Percentiles rank a stretch among this genome's conserved stretches.
phyloP scores from a whole-genome alignment of 2,329 filamentous ascomycete species.

The Trichophyton rubrum region DNA sequence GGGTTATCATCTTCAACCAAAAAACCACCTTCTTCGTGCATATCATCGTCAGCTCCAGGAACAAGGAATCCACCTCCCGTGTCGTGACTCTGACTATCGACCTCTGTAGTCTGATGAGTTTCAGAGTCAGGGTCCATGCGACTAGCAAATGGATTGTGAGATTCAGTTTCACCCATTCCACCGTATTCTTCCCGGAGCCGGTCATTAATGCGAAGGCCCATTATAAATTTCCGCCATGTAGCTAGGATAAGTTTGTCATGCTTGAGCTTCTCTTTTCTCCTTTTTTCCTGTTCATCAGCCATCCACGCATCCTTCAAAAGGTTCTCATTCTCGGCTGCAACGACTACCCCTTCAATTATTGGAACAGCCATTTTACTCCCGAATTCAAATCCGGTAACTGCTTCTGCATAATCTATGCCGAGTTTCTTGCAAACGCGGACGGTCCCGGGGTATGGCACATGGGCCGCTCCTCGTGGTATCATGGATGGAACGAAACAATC shows the following conservation, averaged over 20 bases:
- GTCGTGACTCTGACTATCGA: conserved; percentile 9
- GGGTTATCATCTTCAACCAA: not conserved
- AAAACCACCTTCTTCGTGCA: not conserved
- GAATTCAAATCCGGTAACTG: conserved; percentile 93
- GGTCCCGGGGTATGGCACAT: conserved; percentile 67
- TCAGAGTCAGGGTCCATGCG: conserved; percentile 2
- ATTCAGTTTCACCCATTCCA: conserved; percentile 30
- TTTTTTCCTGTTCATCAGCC: conserved; percentile 61
- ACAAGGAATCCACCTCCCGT: conserved; percentile 22
- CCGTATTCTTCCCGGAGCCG: conserved; percentile 67
- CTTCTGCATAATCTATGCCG: conserved; percentile 80
- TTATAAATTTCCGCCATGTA: conserved; percentile 76
- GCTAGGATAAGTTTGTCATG: conserved; percentile 58
- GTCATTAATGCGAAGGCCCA: conserved; percentile 71
- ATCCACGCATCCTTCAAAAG: conserved; percentile 65
- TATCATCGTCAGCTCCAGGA: conserved; percentile 19
- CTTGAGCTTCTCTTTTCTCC: conserved; percentile 72
- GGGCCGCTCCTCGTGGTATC: conserved; percentile 73
- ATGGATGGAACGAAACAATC: conserved; percentile 90
- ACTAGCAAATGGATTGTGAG: conserved; percentile 27
- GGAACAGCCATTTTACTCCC: conserved; percentile 89
- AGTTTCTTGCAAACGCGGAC: conserved; percentile 72
- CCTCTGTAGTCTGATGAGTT: conserved; percentile 7
- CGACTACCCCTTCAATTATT: conserved; percentile 77
- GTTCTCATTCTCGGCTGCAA: conserved; percentile 67